Evolutionary conservation across 1,284 basidiomycete genomes (phyloP), one percentile per base, ranked within the genome.

Genomic region (Apiotrichum porosum): DNA sequence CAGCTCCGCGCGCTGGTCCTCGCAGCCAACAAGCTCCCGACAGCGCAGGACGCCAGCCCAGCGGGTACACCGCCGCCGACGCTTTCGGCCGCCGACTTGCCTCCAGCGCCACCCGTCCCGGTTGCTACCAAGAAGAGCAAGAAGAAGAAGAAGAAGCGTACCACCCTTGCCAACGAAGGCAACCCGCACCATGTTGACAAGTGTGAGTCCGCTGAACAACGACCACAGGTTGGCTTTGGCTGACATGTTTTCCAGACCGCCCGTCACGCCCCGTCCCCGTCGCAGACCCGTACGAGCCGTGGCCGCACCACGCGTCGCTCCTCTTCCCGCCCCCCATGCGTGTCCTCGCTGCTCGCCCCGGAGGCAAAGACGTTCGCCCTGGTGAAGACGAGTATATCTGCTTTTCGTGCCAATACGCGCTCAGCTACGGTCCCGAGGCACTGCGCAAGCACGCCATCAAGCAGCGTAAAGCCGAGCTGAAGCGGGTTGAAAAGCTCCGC

Each of bases 101-200:
- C 44, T 15, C 21, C 30, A 3, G 31, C 38, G 6, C 10, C 28
- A 19, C 18, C 37, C 3, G 44, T 39, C 12, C 39, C 45, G 4
- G 15, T 30, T 10, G 17, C 48, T 28, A 40, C 36, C 14, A 54
- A 47, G 44, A 69, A 72, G 63, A 78, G 76, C 66, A 76, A 69
- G 73, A 71, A 75, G 51, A 89, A 88, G 79, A 90, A 91, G 80
- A 92, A 91, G 80, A 91, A 90, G 72, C 79, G 86, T 38, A 85
- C 85, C 41, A 83, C 84, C 3, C 75, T 88, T 17, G 87, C 88
- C 24, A 90, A 91, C 67, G 86, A 86, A 43, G 86, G 86, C 37
- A 92, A 92, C 65, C 89, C 88, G 5, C 89, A 93, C 71, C 89
- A 91, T 73, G 78, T 90, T 39, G 79, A 85, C 61, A 92, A 92